Conservation (phyloP, 148 eudicot species). For the Nepenthes gracilis region DNA sequence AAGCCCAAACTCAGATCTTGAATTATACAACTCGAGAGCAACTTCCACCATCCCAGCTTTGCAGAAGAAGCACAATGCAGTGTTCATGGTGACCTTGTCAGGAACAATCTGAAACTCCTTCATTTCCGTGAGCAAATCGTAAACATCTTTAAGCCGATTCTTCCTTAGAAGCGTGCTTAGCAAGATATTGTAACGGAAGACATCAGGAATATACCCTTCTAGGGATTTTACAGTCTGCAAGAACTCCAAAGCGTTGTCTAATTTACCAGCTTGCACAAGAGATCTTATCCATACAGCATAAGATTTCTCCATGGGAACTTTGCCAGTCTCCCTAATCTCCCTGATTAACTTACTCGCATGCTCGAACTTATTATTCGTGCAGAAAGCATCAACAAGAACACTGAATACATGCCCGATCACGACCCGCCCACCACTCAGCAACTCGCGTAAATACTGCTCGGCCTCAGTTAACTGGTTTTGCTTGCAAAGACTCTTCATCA, state of each 20-base stretch:
- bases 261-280: constrained; percentile 43
- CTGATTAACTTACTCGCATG: constrained; percentile 45
- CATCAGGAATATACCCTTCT: constrained; percentile 61
- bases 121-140: constrained; percentile 78
- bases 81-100: constrained; percentile 68
- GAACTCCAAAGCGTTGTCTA: constrained; percentile 51
- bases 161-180: constrained; percentile 47
- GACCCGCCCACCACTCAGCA: constrained; percentile 7
- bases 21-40: constrained; percentile 47
- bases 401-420: constrained; percentile 19
- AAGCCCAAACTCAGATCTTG: constrained; percentile 49
- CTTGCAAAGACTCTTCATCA: constrained; percentile 55
- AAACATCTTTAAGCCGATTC: constrained; percentile 57
- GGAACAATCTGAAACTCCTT: constrained; percentile 40
- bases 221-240: constrained; percentile 20
- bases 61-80: constrained; percentile 64
- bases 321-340: constrained; percentile 34
- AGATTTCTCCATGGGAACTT: constrained; percentile 24
- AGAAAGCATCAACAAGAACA: constrained; percentile 41
- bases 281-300: constrained; percentile 57
- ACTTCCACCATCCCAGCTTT: constrained; percentile 81
- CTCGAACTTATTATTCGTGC: constrained; percentile 36
- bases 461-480: constrained; percentile 45
- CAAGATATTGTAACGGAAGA: constrained; percentile 50
- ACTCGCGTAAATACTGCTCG: constrained; percentile 36